Evolutionary conservation across 331 rosid species (phyloP).

Genomic region (Malus hybrid): DNA sequence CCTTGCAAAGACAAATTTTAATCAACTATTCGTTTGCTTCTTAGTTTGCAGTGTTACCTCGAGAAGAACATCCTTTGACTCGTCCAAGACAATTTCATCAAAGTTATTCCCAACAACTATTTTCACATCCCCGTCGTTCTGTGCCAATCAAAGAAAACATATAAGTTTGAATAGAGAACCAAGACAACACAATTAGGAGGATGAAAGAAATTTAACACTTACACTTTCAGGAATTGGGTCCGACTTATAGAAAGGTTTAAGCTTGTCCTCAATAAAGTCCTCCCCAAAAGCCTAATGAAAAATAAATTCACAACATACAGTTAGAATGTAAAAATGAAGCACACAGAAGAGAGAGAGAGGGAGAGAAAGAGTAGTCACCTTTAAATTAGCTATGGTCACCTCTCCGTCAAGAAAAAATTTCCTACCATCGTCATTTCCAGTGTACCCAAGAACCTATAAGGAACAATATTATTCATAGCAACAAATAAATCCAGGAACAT

Average conservation of each 20-base stretch:
- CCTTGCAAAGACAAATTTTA: not conserved
- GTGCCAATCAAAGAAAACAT: constrained; percentile 4
- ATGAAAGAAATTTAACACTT: constrained; percentile 26
- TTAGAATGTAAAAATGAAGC: not conserved
- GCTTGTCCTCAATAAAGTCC: constrained; percentile 86
- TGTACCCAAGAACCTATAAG: constrained; percentile 67
- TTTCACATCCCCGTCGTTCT: constrained; percentile 89
- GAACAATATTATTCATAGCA: constrained; percentile 2
- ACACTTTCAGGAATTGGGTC: constrained; percentile 91
- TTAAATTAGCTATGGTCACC: constrained; percentile 54
- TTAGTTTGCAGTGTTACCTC: constrained; percentile 46
- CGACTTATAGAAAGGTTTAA: constrained; percentile 82
- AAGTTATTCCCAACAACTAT: constrained; percentile 88
- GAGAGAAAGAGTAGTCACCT: constrained; percentile 38
- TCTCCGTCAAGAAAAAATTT: constrained; percentile 75
- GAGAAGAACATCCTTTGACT: constrained; percentile 96
- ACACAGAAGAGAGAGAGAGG: not conserved
- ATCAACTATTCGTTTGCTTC: not conserved
- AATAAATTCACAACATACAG: constrained; percentile 4
- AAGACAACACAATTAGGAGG: constrained; percentile 1
- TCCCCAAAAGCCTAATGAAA: constrained; percentile 65
- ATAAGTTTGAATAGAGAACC: constrained; percentile 11
- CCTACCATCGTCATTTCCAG: constrained; percentile 82
- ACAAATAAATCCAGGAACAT: not conserved
- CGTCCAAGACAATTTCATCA: constrained; percentile 89